Base-by-base conservation (phyloP, 108 stramenopile genomes). In the Pseudonitzschia pungens region DNA sequence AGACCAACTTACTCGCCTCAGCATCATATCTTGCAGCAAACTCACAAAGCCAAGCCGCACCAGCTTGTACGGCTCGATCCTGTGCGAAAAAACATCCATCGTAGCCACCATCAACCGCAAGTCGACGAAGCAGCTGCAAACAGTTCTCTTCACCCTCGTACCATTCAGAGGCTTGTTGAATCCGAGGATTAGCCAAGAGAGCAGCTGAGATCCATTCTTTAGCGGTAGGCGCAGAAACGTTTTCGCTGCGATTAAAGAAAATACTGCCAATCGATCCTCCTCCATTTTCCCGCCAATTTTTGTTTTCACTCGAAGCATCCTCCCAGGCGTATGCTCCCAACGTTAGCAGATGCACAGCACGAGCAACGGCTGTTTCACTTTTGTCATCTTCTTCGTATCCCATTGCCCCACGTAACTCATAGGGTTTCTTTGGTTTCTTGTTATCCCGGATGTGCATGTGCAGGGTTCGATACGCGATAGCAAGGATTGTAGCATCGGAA, bases 251-350 rank as follows among this genome's bases (percentile, higher is more conserved):
- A 72, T 76, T 67, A 26, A 65, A 77, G 65, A 90, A 94, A 12
- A 94, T 68, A 32, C 87, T 90, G 27, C 87, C 92, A 57, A 82
- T 70, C 18, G 83, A 86, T 21, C 82, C 87, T 32, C 88, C 92
- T 43, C 85, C 81, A 24, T 74, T 41, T 22, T 76, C 27, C 52
- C 81, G 77, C 86, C 90, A 89, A 26, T 78, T 33, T 28, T 56
- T 74, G 52, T 73, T 67, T 22, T 41, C 64, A 16, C 53, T 31
- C 15, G 29, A 58, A 24, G 86, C 88, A 62, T 79, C 76, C 56
- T 76, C 59, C 93, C 93, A 94, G 31, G 88, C 84, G 75, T 79
- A 90, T 14, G 86, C 87, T 45, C 90, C 93, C 0, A 94, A 79
- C 8, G 93, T 94, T 32, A 94, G 72, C 18, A 94, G 67, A 70